These are phyloP conservation scores for Botrytis tulipae DNA, from an alignment of 2,329 filamentous ascomycete genomes.

Conservation along the genomic window DNA sequence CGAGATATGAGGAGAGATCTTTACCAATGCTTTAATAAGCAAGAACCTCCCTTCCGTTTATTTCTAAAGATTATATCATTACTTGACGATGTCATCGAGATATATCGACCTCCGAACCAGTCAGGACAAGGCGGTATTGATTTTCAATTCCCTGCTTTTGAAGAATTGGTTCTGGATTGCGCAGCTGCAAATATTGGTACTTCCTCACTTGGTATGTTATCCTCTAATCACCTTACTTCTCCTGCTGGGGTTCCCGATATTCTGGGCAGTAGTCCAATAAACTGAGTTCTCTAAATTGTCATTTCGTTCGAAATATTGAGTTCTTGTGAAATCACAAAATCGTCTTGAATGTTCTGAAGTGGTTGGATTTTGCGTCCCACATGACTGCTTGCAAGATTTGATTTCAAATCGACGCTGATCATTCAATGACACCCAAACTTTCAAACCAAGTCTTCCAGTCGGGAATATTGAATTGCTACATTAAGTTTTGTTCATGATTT, in stretches of 20 bases:
- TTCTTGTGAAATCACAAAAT: neutral
- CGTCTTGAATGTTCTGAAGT: neutral
- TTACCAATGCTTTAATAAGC: slow-evolving; percentile 49
- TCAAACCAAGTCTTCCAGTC: neutral
- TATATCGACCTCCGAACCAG: slow-evolving; percentile 53
- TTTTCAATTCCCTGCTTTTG: slow-evolving; percentile 35
- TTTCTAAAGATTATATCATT: slow-evolving; percentile 54
- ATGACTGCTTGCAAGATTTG: neutral
- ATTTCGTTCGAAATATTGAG: neutral
- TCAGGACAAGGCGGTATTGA: slow-evolving; percentile 33
- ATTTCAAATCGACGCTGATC: neutral
- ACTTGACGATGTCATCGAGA: slow-evolving; percentile 57
- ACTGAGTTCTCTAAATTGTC: neutral
- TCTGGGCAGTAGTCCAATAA: neutral
- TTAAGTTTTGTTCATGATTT: neutral
- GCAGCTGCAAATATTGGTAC: slow-evolving; percentile 26
- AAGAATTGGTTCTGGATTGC: slow-evolving; percentile 34
- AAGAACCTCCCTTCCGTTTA: slow-evolving; percentile 55
- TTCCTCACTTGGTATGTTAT: slow-evolving; percentile 24
- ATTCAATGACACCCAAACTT: neutral
- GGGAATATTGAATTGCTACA: neutral
- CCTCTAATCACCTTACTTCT: neutral
- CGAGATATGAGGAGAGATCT: slow-evolving; percentile 56
- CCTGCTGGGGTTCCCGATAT: neutral
- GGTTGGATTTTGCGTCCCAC: neutral